Evolutionary conservation across 768 basidiomycete genomes (phyloP), one percentile per base, ranked within the genome.

Genomic region (Agrocybe chaxingu): DNA sequence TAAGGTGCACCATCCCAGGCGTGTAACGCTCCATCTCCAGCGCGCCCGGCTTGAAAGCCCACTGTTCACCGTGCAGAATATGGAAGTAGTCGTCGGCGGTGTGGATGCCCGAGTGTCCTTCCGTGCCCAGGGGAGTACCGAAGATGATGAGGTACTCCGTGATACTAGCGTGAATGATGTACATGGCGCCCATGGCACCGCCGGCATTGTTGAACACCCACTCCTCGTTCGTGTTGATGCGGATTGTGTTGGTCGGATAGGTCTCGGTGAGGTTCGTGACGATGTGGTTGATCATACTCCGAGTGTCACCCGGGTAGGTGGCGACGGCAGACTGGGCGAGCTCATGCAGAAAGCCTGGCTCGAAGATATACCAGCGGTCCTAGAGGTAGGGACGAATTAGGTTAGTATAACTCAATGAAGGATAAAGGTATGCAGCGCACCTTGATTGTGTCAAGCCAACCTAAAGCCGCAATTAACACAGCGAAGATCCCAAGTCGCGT

Each of bases 191-290:
- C 95, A 96, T 98, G 0, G 94, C 94, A 52, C 97, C 97, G 8
- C 95, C 97, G 0, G 96, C 95, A 60, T 98, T 98, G 75, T 85
- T 98, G 70, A 96, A 89, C 19, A 97, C 81, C 96, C 96, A 98
- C 62, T 98, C 94, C 16, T 78, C 64, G 71, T 87, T 60, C 44
- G 81, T 56, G 63, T 83, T 81, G 55, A 90, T 49, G 13, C 69
- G 71, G 37, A 84, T 76, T n/a, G 73, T 55, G 30, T 74, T 73
- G 42, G 78, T 61, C 0, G 90, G 82, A 64, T 94, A 87, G 1
- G 82, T 84, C 11, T 70, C 66, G 6, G 85, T 86, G 54, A 98
- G 86, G 66, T 92, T 90, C 24, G 79, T 62, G 50, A 95, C 73
- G 57, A 98, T 92, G 66, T 92, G 85, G 16, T 78, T 66, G 62